A percentile compares a stretch with the other conserved stretches of the same genome.
Conservation (phyloP, 805 yeast species). For the Candida cerambycidarum region DNA sequence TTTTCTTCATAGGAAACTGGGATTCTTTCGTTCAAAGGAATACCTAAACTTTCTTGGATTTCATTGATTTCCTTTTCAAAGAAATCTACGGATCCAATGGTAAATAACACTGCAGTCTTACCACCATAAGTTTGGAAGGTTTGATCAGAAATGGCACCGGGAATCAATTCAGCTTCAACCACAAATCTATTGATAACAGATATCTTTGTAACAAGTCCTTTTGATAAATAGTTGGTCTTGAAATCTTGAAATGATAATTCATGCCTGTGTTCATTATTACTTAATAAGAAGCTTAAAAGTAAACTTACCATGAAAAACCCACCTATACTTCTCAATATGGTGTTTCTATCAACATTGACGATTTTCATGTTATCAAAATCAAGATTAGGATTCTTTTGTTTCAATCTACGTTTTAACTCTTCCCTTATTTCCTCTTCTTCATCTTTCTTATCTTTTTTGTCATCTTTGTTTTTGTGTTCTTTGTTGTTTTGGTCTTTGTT, state of each 20-base stretch:
- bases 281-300: slow-evolving; percentile 12
- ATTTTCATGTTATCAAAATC: slow-evolving; percentile 33
- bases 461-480: background rate
- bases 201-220: slow-evolving; percentile 73
- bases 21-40: slow-evolving; percentile 67
- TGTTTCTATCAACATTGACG: slow-evolving; percentile 21
- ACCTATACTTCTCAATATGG: slow-evolving; percentile 17
- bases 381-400: slow-evolving; percentile 27
- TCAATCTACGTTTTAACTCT: slow-evolving; percentile 30
- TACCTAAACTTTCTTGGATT: slow-evolving; percentile 66
- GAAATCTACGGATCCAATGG: slow-evolving; percentile 83
- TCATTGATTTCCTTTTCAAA: slow-evolving; percentile 81
- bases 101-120: slow-evolving; percentile 59
- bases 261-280: slow-evolving; percentile 16
- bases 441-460: slow-evolving; percentile 5
- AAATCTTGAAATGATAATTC: slow-evolving; percentile 75
- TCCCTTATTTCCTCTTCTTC: slow-evolving; percentile 33
- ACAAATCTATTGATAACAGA: slow-evolving; percentile 69
- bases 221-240: slow-evolving; percentile 72
- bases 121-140: slow-evolving; percentile 39
- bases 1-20: slow-evolving; percentile 76
- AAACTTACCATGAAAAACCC: slow-evolving; percentile 22
- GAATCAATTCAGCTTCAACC: slow-evolving; percentile 67
- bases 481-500: too few relatives aligned
- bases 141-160: slow-evolving; percentile 42